Evolutionary conservation across 108 stramenopile species (phyloP).

Genomic region (Fragilaria crotonensis): DNA sequence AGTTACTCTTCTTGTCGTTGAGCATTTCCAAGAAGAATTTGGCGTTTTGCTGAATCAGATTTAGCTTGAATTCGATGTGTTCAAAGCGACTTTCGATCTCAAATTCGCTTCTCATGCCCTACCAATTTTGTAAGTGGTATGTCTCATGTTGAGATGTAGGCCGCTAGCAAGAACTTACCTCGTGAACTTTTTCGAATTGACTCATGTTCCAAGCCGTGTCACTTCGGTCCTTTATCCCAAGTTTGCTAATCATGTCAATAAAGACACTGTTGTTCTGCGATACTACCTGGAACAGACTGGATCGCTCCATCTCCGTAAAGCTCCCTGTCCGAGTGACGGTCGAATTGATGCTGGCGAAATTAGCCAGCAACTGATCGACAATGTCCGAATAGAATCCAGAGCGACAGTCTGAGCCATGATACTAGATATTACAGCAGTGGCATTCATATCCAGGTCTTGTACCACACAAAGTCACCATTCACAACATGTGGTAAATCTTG

Average conservation of each 20-base stretch:
- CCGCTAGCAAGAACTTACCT: constrained; percentile 29
- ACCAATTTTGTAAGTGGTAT: neutral
- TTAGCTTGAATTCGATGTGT: constrained; percentile 86
- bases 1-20: constrained; percentile 77
- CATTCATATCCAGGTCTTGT: constrained; percentile 80
- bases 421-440: constrained; percentile 81
- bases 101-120: constrained; percentile 42
- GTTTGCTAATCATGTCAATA: constrained; percentile 83
- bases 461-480: constrained; percentile 76
- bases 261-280: constrained; percentile 87
- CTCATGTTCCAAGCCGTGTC: constrained; percentile 88
- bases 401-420: constrained; percentile 91
- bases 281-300: constrained; percentile 71
- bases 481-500: constrained; percentile 32
- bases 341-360: constrained; percentile 72
- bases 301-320: constrained; percentile 47
- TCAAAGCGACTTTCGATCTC: constrained; percentile 67
- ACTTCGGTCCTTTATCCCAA: constrained; percentile 85
- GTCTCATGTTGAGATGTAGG: neutral
- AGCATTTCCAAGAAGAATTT: constrained; percentile 92
- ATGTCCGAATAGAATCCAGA: constrained; percentile 83
- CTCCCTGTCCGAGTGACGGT: constrained; percentile 63
- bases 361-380: constrained; percentile 76
- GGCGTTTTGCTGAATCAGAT: constrained; percentile 87
- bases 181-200: constrained; percentile 81